A percentile compares a stretch with the other conserved stretches of the same genome.
phyloP scores from a whole-genome alignment of 1,284 basidiomycete species.

The Naganishia albida region DNA sequence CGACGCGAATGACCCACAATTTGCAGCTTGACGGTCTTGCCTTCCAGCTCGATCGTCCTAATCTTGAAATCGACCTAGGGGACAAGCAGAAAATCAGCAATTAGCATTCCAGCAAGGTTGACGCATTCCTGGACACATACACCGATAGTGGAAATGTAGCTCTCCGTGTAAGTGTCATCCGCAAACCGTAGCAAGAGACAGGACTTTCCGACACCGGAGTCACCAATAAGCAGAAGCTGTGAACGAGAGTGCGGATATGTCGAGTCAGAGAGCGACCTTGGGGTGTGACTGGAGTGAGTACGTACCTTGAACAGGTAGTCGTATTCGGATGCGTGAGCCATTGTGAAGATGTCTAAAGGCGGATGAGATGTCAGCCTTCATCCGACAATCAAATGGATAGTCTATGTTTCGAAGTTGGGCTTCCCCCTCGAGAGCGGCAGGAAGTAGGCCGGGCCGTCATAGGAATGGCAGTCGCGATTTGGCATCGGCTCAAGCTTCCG shows the following conservation, averaged over 20 bases:
- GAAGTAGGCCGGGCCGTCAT: too few relatives aligned
- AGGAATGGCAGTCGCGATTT: too few relatives aligned
- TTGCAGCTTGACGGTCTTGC: conserved; percentile 99
- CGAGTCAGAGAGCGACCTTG: neutral
- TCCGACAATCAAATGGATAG: too few relatives aligned
- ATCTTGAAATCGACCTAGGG: conserved; percentile 93
- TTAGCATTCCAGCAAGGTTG: neutral
- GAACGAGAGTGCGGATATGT: neutral
- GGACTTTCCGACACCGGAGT: conserved; percentile 96
- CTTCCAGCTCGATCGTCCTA: conserved; percentile 97
- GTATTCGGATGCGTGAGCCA: conserved; percentile 75
- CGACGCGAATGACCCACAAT: conserved; percentile 71
- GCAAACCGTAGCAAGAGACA: conserved; percentile 97
- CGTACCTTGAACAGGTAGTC: conserved; percentile 88
- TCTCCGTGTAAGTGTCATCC: conserved; percentile 99
- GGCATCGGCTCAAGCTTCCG: too few relatives aligned
- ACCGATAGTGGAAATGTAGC: conserved; percentile 98
- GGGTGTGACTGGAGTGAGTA: neutral
- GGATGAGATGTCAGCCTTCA: neutral
- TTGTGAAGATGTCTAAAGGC: conserved; percentile 22
- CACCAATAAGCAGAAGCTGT: conserved; percentile 67
- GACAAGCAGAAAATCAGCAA: conserved; percentile 41
- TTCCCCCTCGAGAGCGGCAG: too few relatives aligned
- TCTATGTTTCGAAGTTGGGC: too few relatives aligned
- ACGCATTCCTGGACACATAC: conserved; percentile 49